Evolutionary conservation across 495 filamentous ascomycete species (phyloP).

Genomic region (Penicillium fimorum): DNA sequence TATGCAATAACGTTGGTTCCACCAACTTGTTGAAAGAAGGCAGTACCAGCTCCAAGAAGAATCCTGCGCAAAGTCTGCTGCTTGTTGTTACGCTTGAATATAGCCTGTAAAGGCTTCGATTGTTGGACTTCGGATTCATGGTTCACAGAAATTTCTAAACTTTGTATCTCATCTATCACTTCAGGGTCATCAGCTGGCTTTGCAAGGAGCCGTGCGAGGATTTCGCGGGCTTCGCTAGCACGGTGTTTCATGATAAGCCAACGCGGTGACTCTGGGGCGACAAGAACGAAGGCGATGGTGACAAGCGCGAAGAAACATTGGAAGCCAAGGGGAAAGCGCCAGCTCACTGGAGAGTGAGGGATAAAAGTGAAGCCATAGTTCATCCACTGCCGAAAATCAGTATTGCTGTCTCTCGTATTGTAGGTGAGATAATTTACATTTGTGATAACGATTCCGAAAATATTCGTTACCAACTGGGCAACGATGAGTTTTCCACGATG

Average conservation of each 20-base stretch:
- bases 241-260: constrained; percentile 19
- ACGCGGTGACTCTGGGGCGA: constrained; percentile 51
- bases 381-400: constrained; percentile 16
- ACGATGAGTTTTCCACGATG: constrained; percentile 59
- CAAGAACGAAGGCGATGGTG: constrained; percentile 39
- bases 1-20: constrained; percentile 13
- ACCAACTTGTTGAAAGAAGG: constrained; percentile 11
- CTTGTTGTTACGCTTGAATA: constrained; percentile 2
- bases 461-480: constrained; percentile 2
- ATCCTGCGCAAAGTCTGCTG: constrained; percentile 10
- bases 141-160: not conserved
- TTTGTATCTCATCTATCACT: not conserved
- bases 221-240: not conserved
- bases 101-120: not conserved
- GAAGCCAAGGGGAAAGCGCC: constrained; percentile 50
- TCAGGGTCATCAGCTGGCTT: not conserved
- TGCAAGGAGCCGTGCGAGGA: constrained; percentile 1
- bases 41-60: constrained; percentile 9
- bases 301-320: constrained; percentile 51
- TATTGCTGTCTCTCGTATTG: not conserved
- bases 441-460: no score
- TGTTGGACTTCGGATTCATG: constrained; percentile 21
- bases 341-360: constrained; percentile 33
- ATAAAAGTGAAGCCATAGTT: constrained; percentile 21
- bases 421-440: no score